phyloP scores from a whole-genome alignment of 2,329 filamentous ascomycete species.

The Epichloe uncinata region DNA sequence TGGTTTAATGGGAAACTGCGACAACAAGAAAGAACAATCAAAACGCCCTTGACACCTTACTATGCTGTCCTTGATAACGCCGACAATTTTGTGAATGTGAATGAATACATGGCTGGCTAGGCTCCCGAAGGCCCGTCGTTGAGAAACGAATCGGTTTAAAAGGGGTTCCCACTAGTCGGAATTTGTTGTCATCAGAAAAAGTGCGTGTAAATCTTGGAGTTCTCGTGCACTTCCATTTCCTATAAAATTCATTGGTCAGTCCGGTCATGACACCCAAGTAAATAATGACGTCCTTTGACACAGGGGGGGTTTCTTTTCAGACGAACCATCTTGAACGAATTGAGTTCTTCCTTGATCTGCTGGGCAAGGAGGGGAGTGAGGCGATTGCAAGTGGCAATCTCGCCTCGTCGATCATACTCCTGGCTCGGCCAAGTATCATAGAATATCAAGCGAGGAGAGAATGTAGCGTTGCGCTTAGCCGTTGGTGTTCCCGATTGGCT shows the following conservation, averaged over 20 bases:
- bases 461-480: conserved; percentile 55
- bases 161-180: conserved; percentile 9
- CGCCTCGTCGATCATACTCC: conserved; percentile 91
- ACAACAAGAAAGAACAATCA: conserved; percentile 18
- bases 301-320: not conserved
- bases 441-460: conserved; percentile 88
- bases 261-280: not conserved
- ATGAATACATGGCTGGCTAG: conserved; percentile 34
- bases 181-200: conserved; percentile 67
- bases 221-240: conserved; percentile 99
- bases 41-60: conserved; percentile 44
- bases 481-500: conserved; percentile 71
- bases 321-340: conserved; percentile 85
- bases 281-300: not conserved
- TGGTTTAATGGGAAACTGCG: not conserved
- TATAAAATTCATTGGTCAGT: conserved; percentile 22
- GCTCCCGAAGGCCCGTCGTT: conserved; percentile 12
- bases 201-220: conserved; percentile 98
- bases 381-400: conserved; percentile 95
- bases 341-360: conserved; percentile 98
- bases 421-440: conserved; percentile 92
- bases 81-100: conserved; percentile 32
- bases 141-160: conserved; percentile 16
- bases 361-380: conserved; percentile 93
- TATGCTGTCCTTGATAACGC: conserved; percentile 44